Base-by-base conservation (phyloP, 2,329 filamentous ascomycete genomes). In the Neocucurbitaria cava region DNA sequence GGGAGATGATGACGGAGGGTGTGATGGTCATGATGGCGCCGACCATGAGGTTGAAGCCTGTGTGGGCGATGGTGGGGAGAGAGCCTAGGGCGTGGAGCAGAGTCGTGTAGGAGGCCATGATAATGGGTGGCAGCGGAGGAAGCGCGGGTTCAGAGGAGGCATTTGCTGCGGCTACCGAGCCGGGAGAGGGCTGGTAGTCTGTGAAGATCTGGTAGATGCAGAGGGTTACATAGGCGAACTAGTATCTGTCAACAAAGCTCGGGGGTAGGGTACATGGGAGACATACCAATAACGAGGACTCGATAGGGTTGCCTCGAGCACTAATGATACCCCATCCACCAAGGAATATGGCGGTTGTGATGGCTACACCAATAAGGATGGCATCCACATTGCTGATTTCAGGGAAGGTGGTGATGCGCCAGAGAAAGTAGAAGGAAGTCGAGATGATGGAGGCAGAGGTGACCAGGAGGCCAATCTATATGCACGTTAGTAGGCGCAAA, bases 141-240 rank as follows among this genome's bases (percentile, higher is more conserved):
- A 98, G 95, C 23, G 96, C 93, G n/a, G 90, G 87, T 56, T 96
- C 89, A 13, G 85, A 72, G 13, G 83, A 78, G 15, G 79, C 78
- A 42, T 83, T 83, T 3, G 82, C 77, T 15, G 76, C 74, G 26
- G 86, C 83, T 28, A 83, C 80, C 24, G 84, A 71, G 33, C 66
- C 81, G 13, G 76, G 87, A 4, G 90, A 93, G 3, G 95, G 92
- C 64, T 94, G 87, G 78, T 98, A 98, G 78, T 99, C 95, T 68
- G 95, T 99, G 77, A 98, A 98, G 76, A 98, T 98, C 77, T 99
- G 95, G 79, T 98, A 99, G 71, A 98, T 90, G 80, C 94, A 98
- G 59, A 99, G 88, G n/a, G 96, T 95, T 57, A 97, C 87, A 77
- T 99, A 99, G 69, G 95, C 94, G 72, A 99, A 98, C 76, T 79